Percentiles rank a stretch among this genome's conserved stretches.
phyloP scores from a whole-genome alignment of 108 stramenopile genomes.

The Fistulifera pelliculosa region DNA sequence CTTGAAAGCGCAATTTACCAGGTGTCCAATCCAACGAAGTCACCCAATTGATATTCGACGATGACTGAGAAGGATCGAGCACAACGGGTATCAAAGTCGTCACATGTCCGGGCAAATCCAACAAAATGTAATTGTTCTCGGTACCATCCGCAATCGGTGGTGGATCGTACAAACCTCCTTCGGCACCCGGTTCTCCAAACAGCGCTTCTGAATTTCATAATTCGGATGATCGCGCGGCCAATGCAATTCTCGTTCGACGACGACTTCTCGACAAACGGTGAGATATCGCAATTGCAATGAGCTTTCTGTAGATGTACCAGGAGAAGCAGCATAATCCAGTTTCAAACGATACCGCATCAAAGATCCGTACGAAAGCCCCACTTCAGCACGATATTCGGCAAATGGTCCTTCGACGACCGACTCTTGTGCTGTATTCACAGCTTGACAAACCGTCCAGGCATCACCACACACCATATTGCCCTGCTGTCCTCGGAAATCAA shows the following conservation, averaged over 20 bases:
- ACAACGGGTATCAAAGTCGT: constrained; percentile 64
- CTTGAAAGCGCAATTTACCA: constrained; percentile 69
- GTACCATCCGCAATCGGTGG: constrained; percentile 71
- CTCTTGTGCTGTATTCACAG: constrained; percentile 23
- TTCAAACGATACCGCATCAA: constrained; percentile 70
- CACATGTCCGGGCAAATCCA: constrained; percentile 79
- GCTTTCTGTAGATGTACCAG: constrained; percentile 22
- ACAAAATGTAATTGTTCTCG: constrained; percentile 56
- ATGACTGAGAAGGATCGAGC: constrained; percentile 55
- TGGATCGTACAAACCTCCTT: constrained; percentile 82
- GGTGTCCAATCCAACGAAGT: constrained; percentile 84
- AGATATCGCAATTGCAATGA: constrained; percentile 59
- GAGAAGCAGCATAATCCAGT: constrained; percentile 52
- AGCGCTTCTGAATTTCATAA: constrained; percentile 29
- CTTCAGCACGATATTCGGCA: constrained; percentile 57
- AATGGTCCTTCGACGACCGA: constrained; percentile 43
- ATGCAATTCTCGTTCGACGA: constrained; percentile 16
- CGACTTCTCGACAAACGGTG: constrained; percentile 76
- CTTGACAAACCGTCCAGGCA: constrained; percentile 66
- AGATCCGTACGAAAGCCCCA: constrained; percentile 52
- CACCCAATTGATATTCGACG: constrained; percentile 51
- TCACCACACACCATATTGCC: constrained; percentile 87
- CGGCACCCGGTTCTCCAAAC: constrained; percentile 74
- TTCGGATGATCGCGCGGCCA: constrained; percentile 38
- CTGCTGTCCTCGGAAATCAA: constrained; percentile 77